These are phyloP conservation scores for Candida silvatica DNA, from an alignment of 805 yeast species.

Conservation along the genomic window DNA sequence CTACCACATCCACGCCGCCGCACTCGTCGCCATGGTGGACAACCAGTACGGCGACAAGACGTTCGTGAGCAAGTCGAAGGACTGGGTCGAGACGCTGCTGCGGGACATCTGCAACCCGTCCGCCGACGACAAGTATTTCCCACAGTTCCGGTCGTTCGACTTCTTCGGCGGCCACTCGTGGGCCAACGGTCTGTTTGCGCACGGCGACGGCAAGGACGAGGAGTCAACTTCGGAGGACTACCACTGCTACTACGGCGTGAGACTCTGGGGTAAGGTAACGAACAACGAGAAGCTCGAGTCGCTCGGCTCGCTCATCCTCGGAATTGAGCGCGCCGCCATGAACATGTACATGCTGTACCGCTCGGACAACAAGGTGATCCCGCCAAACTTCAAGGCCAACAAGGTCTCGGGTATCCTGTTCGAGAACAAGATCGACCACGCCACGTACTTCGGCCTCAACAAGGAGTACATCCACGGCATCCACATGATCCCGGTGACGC, in stretches of 20 bases:
- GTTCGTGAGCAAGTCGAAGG: slow-evolving; percentile 40
- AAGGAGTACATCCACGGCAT: slow-evolving; percentile 67
- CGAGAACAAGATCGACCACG: slow-evolving; percentile 65
- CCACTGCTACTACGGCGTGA: slow-evolving; percentile 60
- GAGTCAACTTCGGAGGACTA: slow-evolving; percentile 68
- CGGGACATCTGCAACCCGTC: slow-evolving; percentile 66
- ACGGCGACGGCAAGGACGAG: slow-evolving; percentile 64
- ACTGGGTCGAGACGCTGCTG: slow-evolving; percentile 52
- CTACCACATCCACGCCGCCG: slow-evolving; percentile 76
- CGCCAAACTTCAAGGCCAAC: slow-evolving; percentile 41
- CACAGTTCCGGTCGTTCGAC: slow-evolving; percentile 58
- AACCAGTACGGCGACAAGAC: slow-evolving; percentile 34
- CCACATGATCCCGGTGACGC: slow-evolving; percentile 69
- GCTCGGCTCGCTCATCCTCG: slow-evolving; percentile 51
- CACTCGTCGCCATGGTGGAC: slow-evolving; percentile 66
- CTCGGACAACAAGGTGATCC: slow-evolving; percentile 41
- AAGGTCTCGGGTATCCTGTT: slow-evolving; percentile 62
- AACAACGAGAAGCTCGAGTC: slow-evolving; percentile 44
- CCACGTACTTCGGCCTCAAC: slow-evolving; percentile 60
- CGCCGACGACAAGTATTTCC: slow-evolving; percentile 43
- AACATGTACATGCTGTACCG: slow-evolving; percentile 44
- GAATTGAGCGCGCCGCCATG: slow-evolving; percentile 46
- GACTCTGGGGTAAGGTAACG: slow-evolving; percentile 56
- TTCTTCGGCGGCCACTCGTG: slow-evolving; percentile 70
- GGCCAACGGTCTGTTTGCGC: slow-evolving; percentile 59